phyloP scores from a whole-genome alignment of 306 rosid species.

The Macrotyloma uniflorum region DNA sequence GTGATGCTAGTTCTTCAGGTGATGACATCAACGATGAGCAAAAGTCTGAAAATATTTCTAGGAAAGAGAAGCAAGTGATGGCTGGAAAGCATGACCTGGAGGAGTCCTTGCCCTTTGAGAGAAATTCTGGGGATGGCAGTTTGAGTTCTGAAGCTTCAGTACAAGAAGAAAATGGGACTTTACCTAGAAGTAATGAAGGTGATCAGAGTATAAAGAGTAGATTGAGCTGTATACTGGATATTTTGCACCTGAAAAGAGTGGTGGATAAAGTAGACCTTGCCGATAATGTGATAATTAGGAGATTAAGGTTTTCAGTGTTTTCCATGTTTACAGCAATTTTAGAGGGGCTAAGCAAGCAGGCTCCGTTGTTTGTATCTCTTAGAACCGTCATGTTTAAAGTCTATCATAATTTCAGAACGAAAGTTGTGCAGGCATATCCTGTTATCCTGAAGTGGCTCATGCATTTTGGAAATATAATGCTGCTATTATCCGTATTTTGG shows the following conservation, averaged over 20 bases:
- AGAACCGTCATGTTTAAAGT: slow-evolving; percentile 43
- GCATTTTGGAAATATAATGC: slow-evolving; percentile 67
- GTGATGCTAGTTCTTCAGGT: slow-evolving; percentile 44
- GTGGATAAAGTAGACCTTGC: slow-evolving; percentile 57
- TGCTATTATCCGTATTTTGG: slow-evolving; percentile 84
- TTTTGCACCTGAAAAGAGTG: slow-evolving; percentile 53
- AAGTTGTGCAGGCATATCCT: slow-evolving; percentile 72
- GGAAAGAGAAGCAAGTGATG: slow-evolving; percentile 67
- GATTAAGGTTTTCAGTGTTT: slow-evolving; percentile 49
- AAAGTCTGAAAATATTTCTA: slow-evolving; percentile 39
- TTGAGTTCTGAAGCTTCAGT: slow-evolving; percentile 47
- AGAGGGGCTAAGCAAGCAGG: slow-evolving; percentile 62
- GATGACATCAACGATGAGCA: slow-evolving; percentile 49
- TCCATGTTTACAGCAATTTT: slow-evolving; percentile 57
- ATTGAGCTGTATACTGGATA: slow-evolving; percentile 47
- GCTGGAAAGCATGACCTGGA: slow-evolving; percentile 40
- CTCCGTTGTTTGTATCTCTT: slow-evolving; percentile 54
- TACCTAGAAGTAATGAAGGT: slow-evolving; percentile 45
- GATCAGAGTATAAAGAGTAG: slow-evolving; percentile 49
- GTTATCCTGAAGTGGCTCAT: slow-evolving; percentile 67
- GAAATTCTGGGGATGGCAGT: slow-evolving; percentile 47
- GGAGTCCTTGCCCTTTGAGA: slow-evolving; percentile 43
- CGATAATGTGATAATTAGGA: slow-evolving; percentile 54
- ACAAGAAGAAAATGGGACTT: slow-evolving; percentile 48
- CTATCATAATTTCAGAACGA: slow-evolving; percentile 49